Percentiles rank a stretch among this genome's conserved stretches.
Evolutionary conservation across 208 protist genomes (phyloP).

Genomic region (Trypanosoma conorhini): DNA sequence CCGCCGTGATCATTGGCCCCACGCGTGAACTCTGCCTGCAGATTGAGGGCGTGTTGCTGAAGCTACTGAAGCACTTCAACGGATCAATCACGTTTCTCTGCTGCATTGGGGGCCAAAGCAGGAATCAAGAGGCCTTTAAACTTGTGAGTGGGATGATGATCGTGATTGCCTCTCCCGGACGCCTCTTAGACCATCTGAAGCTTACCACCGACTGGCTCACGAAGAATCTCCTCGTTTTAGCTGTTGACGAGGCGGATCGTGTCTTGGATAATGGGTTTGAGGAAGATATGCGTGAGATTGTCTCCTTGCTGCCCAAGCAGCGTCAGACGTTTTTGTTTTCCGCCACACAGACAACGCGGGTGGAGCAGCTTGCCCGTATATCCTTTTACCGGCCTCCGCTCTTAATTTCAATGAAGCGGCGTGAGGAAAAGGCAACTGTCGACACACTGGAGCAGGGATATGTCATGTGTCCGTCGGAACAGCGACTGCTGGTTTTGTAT

Average conservation of each 20-base stretch:
- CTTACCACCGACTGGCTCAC: conserved; percentile 97
- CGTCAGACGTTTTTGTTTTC: conserved; percentile 99
- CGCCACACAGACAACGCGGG: conserved; percentile 99
- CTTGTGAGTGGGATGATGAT: conserved; percentile 90
- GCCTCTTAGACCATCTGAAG: conserved; percentile 99
- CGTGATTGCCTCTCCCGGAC: conserved; percentile 90
- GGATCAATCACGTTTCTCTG: conserved; percentile 88
- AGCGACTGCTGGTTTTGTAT: conserved; percentile 98
- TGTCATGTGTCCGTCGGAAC: conserved; percentile 95
- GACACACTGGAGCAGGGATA: conserved; percentile 98
- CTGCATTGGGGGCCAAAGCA: conserved; percentile 91
- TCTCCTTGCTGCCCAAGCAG: conserved; percentile 96
- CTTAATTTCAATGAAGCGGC: conserved; percentile 97
- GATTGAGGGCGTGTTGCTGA: conserved; percentile 96
- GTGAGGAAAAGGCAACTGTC: conserved; percentile 91
- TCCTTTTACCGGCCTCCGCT: conserved; percentile 94
- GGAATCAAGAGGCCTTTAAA: conserved; percentile 89
- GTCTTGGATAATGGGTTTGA: conserved; percentile 99
- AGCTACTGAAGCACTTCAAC: conserved; percentile 94
- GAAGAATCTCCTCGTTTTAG: conserved; percentile 96
- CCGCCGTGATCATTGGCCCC: conserved; percentile 98
- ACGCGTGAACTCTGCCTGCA: conserved; percentile 99
- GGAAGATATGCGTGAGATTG: conserved; percentile 99
- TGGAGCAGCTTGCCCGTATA: conserved; percentile 96
- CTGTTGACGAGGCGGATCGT: conserved; percentile 99